Conservation (phyloP, 2,329 filamentous ascomycete species). For the Rhexocercosporidium sp. region DNA sequence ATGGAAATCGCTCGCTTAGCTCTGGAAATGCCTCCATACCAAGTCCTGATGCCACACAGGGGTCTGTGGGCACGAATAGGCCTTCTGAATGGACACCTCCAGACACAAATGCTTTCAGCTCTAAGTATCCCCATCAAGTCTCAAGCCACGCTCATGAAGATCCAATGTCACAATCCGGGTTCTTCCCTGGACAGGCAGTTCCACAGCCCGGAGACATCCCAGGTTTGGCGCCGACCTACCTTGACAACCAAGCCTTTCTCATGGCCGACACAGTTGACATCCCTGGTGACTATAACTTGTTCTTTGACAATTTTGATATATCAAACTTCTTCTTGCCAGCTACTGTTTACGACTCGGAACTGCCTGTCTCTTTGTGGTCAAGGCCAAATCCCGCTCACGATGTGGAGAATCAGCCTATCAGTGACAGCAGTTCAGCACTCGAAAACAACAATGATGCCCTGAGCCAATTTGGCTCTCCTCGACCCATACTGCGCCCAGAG, state of each 20-base stretch:
- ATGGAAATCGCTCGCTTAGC: not conserved
- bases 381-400: slow-evolving; percentile 44
- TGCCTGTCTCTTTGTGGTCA: slow-evolving; percentile 58
- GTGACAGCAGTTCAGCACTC: not conserved
- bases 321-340: slow-evolving; percentile 59
- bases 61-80: not conserved
- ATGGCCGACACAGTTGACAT: not conserved
- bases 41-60: slow-evolving; percentile 1
- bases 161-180: not conserved
- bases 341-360: slow-evolving; percentile 56
- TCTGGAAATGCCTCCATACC: not conserved
- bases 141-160: not conserved
- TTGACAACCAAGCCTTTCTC: slow-evolving; percentile 5
- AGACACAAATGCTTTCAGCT: not conserved
- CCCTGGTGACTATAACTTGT: slow-evolving; percentile 65
- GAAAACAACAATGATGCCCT: slow-evolving; percentile 13
- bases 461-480: slow-evolving; percentile 19
- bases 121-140: not conserved
- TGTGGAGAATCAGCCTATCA: slow-evolving; percentile 27
- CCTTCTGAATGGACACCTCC: slow-evolving; percentile 1
- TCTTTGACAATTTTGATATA: slow-evolving; percentile 61
- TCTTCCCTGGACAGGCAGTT: slow-evolving; percentile 1
- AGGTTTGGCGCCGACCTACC: not conserved
- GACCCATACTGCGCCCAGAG: slow-evolving; percentile 13
- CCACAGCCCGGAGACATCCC: slow-evolving; percentile 2